Base-by-base conservation (phyloP, 371 early-diverging fungal genomes). In the Choanephora cucurbitarum region DNA sequence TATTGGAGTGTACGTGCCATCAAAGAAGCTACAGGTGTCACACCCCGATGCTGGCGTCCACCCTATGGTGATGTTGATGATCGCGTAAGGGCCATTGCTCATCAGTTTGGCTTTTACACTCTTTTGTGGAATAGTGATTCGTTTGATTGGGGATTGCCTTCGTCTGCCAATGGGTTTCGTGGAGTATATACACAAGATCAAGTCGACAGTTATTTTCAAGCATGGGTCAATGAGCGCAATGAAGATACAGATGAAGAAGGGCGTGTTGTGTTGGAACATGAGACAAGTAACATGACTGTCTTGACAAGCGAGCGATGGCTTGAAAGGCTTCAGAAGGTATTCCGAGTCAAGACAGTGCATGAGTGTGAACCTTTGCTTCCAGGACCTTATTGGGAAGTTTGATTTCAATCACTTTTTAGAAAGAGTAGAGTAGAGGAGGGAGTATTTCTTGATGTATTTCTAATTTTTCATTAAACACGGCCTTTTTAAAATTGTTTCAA, bases 31-130 rank as follows among this genome's bases (percentile, higher is more conserved):
- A 68, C 70, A 17, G 82, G 82, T 40, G 56, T 75, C 15, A 77
- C 80, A 10, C 72, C 82, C n/a, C 60, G 65, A 32, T 82, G 81
- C 61, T 75, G 69, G 74, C 63, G 84, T 22, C 80, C 79, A 11
- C 79, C 82, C 31, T 76, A 72, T 55, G 73, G 75, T 23, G 78
- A 77, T 46, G 73, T 72, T 3, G 80, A 82, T 52, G 76, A 75
- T 42, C 73, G 81, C 41, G 67, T 81, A 37, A 71, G 80, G 43
- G 61, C 74, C 9, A 72, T 75, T 50, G 74, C 78, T 24, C 68
- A 65, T 66, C 74, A 73, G 45, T 69, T 77, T 72, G 78, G 78
- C 40, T 45, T 77, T 46, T 48, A 55, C 19, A 72, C 72, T 9
- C 49, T 74, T 21, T 10, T 74, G 17, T 79, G 78, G 78, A 67